Percentiles rank a stretch among this genome's conserved stretches.
These are phyloP conservation scores for Marasmius fiardii DNA, from an alignment of 1,284 basidiomycete genomes.

Conservation along the genomic window DNA sequence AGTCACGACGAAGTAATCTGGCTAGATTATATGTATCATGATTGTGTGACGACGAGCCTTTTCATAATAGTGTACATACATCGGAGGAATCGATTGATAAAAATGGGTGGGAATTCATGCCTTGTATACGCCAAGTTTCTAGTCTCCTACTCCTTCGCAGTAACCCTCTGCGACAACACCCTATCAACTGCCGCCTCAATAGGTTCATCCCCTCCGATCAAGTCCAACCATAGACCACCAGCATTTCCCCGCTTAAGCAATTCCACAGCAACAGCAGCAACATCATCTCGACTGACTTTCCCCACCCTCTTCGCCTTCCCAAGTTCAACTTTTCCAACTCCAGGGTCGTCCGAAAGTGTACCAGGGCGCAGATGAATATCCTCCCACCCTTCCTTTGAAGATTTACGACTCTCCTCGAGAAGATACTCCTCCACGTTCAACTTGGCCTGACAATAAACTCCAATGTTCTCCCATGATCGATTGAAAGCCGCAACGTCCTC, in stretches of 20 bases:
- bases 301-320: conserved; percentile 46
- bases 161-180: conserved; percentile 8
- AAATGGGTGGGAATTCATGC: no score
- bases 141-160: conserved; percentile 11
- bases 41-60: no score
- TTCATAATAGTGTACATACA: no score
- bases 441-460: conserved; percentile 59
- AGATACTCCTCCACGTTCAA: conserved; percentile 72
- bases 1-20: no score
- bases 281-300: conserved; percentile 47
- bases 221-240: conserved; percentile 59
- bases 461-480: conserved; percentile 38
- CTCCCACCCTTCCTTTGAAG: conserved; percentile 6
- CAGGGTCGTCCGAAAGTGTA: conserved; percentile 49
- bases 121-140: no score
- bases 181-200: conserved; percentile 35
- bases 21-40: no score
- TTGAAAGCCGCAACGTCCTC: conserved; percentile 44
- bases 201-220: conserved; percentile 54
- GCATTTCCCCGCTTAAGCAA: conserved; percentile 55
- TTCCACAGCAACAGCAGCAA: conserved; percentile 52
- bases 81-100: no score
- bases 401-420: conserved; percentile 33
- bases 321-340: conserved; percentile 49
- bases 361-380: conserved; percentile 52